Conservation (phyloP, 1,284 basidiomycete species). For the Cryptococcus jaspeensis region DNA sequence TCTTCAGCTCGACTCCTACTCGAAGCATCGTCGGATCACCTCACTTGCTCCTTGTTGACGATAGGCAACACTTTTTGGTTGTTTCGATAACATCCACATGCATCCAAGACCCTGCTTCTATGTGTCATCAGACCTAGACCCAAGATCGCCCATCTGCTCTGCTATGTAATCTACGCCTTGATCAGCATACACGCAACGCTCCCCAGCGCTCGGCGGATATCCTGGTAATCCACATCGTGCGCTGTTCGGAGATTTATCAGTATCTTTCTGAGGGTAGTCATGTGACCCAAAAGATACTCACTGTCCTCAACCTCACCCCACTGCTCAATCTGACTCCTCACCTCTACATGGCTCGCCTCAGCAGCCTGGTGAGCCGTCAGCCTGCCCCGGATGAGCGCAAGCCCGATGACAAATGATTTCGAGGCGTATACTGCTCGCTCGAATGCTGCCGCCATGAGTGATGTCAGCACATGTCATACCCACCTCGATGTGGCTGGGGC, state of each 20-base stretch:
- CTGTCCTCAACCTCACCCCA: conserved; percentile 99
- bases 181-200: conserved; percentile 65
- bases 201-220: conserved; percentile 81
- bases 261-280: neutral
- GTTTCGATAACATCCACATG: too few relatives aligned
- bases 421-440: conserved; percentile 86
- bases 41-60: too few relatives aligned
- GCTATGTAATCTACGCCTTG: conserved; percentile 21
- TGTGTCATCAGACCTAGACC: too few relatives aligned
- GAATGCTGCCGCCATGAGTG: too few relatives aligned
- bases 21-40: too few relatives aligned
- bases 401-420: conserved; percentile 86
- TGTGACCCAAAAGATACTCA: conserved; percentile 60
- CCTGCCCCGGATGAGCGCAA: conserved; percentile 76
- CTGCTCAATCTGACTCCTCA: conserved; percentile 86
- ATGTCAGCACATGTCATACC: too few relatives aligned
- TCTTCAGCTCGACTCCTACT: too few relatives aligned
- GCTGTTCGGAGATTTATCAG: conserved; percentile 55
- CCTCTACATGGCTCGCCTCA: conserved; percentile 81
- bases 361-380: conserved; percentile 82
- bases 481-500: too few relatives aligned
- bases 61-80: too few relatives aligned
- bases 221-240: conserved; percentile 95
- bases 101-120: too few relatives aligned
- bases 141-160: too few relatives aligned